These are phyloP conservation scores for Lentinus polychrous DNA, from an alignment of 1,284 basidiomycete genomes.

Conservation along the genomic window DNA sequence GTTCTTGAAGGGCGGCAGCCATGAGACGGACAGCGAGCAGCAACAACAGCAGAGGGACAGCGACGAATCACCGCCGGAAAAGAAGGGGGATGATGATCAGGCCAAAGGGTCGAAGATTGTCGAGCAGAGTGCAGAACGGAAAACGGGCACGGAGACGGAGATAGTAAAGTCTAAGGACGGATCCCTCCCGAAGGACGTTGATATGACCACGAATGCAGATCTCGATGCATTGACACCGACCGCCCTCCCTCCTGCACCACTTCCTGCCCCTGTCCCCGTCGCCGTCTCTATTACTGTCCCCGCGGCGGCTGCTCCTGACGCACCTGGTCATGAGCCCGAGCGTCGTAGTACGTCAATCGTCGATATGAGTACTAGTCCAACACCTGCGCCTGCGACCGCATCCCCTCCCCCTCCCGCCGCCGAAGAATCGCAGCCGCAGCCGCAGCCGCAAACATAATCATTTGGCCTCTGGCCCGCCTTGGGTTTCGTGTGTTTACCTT, in stretches of 20 bases:
- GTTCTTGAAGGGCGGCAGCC: slow-evolving; percentile 10
- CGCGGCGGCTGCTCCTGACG: not conserved
- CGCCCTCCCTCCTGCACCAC: not conserved
- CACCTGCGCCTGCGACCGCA: not conserved
- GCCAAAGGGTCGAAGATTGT: no score
- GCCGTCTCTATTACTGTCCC: not conserved
- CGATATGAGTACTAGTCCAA: not conserved
- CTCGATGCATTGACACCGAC: no score
- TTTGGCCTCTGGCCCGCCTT: no score
- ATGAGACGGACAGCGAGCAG: slow-evolving; percentile 1
- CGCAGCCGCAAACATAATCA: no score
- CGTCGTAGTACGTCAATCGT: not conserved
- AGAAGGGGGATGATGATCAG: no score
- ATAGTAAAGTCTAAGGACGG: not conserved
- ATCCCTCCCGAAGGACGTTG: not conserved
- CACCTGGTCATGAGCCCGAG: not conserved
- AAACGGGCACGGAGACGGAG: slow-evolving; percentile 6
- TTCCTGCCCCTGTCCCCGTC: not conserved
- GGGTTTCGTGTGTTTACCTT: no score
- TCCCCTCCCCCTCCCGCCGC: no score
- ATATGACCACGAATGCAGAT: not conserved
- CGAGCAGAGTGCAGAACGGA: not conserved
- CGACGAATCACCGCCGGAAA: no score
- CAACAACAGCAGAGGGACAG: no score
- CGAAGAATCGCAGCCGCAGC: no score